These are phyloP conservation scores for Suhomyces prunicola DNA, from an alignment of 805 yeast species.

Conservation along the genomic window DNA sequence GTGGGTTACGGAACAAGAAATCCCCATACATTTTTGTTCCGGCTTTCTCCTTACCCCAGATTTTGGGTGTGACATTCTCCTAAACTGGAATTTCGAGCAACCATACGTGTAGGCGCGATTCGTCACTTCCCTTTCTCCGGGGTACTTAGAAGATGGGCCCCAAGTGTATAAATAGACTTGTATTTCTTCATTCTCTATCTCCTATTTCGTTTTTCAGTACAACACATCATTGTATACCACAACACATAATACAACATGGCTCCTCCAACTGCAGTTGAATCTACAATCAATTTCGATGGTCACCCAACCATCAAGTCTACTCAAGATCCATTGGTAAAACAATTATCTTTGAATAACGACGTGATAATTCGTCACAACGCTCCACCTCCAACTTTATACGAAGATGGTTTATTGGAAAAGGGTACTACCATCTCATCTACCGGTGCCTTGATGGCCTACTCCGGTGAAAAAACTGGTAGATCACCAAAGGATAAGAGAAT, in stretches of 20 bases:
- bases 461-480: slow-evolving; percentile 95
- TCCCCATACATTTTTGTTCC: slow-evolving; percentile 7
- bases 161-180: not conserved
- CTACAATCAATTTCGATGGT: slow-evolving; percentile 39
- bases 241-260: slow-evolving; percentile 25
- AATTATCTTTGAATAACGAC: slow-evolving; percentile 52
- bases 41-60: slow-evolving; percentile 23
- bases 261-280: slow-evolving; percentile 46
- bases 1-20: slow-evolving; percentile 6
- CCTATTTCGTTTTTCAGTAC: not conserved
- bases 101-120: not conserved
- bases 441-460: slow-evolving; percentile 94
- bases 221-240: not conserved
- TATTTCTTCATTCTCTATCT: not conserved
- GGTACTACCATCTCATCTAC: slow-evolving; percentile 89
- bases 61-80: slow-evolving; percentile 7
- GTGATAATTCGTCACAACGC: slow-evolving; percentile 84
- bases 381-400: slow-evolving; percentile 87
- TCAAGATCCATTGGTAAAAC: slow-evolving; percentile 41
- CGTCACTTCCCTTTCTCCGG: slow-evolving; percentile 9
- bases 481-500: slow-evolving; percentile 98
- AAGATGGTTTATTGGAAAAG: slow-evolving; percentile 86
- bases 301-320: slow-evolving; percentile 39
- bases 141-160: not conserved
- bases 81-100: slow-evolving; percentile 1